Evolutionary conservation across 1,284 basidiomycete genomes (phyloP).

Genomic region (Leccinum subatratum): DNA sequence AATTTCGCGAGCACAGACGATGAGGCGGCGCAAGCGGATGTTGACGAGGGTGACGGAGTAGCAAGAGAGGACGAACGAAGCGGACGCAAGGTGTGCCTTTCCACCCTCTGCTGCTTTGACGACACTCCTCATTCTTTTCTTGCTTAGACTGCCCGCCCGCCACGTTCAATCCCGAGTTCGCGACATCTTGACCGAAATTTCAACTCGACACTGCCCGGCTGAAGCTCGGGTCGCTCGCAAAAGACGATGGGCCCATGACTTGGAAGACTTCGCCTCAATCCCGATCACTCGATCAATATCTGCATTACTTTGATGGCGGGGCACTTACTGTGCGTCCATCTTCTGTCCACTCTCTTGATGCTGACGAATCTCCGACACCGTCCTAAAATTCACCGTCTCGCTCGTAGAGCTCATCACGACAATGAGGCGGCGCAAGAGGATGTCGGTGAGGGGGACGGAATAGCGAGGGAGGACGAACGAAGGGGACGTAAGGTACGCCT

Average conservation of each 20-base stretch:
- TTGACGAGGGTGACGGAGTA: neutral
- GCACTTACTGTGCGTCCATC: too few relatives aligned
- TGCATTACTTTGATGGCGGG: too few relatives aligned
- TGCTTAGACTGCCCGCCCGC: too few relatives aligned
- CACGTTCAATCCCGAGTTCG: too few relatives aligned
- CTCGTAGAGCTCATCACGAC: neutral
- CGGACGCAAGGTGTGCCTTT: neutral
- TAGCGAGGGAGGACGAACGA: slow-evolving; percentile 56
- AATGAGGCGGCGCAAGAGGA: slow-evolving; percentile 33
- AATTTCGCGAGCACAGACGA: slow-evolving; percentile 81
- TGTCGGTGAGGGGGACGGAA: slow-evolving; percentile 51
- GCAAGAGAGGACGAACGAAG: neutral
- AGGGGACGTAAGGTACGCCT: slow-evolving; percentile 48
- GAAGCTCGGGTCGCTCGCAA: too few relatives aligned
- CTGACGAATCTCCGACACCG: slow-evolving; percentile 25
- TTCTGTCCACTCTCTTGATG: too few relatives aligned
- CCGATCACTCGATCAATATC: too few relatives aligned
- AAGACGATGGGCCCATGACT: neutral
- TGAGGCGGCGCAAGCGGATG: slow-evolving; percentile 43
- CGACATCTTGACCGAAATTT: too few relatives aligned
- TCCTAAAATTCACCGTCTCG: neutral
- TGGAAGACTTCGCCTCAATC: neutral
- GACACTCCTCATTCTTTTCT: too few relatives aligned
- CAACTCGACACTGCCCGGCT: too few relatives aligned
- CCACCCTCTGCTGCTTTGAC: too few relatives aligned